Evolutionary conservation across 1,139 yeast species (phyloP).

Genomic region (Geotrichum carabidarum): DNA sequence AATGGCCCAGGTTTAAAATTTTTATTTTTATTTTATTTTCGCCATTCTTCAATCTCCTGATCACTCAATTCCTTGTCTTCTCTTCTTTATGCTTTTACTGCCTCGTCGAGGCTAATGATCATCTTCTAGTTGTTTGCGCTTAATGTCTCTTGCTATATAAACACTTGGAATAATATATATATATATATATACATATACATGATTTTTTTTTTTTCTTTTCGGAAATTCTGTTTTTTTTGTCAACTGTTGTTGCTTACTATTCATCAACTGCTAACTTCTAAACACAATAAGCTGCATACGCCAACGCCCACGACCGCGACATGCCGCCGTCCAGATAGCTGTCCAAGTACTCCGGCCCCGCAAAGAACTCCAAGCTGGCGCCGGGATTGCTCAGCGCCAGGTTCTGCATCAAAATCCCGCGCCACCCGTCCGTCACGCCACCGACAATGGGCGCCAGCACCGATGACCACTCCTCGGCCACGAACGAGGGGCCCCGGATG

Average conservation of each 20-base stretch:
- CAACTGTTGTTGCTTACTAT: background rate
- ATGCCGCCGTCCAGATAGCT: conserved; percentile 78
- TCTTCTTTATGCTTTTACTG: no score
- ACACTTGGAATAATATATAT: background rate
- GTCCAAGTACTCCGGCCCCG: conserved; percentile 40
- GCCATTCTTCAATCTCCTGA: background rate
- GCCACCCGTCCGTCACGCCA: conserved; percentile 73
- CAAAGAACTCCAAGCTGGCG: conserved; percentile 53
- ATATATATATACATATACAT: no score
- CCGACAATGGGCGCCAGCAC: conserved; percentile 49
- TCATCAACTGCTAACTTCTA: background rate
- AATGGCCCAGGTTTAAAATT: conserved; percentile 22
- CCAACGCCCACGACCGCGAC: conserved; percentile 82
- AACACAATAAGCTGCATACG: conserved; percentile 55
- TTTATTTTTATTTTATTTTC: background rate
- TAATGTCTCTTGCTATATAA: no score
- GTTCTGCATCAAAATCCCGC: conserved; percentile 74
- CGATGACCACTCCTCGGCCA: conserved; percentile 75
- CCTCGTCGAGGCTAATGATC: no score
- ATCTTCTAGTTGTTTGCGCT: no score
- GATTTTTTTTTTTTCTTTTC: background rate
- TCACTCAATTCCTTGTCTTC: no score
- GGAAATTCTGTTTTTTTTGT: background rate
- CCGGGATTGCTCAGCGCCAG: conserved; percentile 45
- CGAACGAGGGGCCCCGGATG: conserved; percentile 65